These are phyloP conservation scores for Puccinia hordei DNA, from an alignment of 1,284 basidiomycete genomes.

Conservation along the genomic window DNA sequence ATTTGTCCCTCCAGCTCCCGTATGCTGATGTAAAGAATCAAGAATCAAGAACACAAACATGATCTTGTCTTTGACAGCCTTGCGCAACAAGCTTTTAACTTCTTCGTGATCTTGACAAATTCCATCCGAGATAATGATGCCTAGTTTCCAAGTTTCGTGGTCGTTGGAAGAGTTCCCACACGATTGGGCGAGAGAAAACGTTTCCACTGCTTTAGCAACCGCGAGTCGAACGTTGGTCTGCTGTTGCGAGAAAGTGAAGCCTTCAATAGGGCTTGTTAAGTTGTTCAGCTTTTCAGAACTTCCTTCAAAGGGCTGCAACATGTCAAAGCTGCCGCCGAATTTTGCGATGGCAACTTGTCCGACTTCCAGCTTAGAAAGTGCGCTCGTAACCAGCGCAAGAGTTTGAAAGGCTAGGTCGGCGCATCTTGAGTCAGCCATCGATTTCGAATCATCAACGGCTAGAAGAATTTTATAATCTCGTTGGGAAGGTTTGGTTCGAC, in stretches of 20 bases:
- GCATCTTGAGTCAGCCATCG: constrained; percentile 92
- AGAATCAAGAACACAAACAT: constrained; percentile 97
- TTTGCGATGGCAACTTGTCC: constrained; percentile 89
- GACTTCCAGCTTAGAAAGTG: constrained; percentile 86
- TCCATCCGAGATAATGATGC: constrained; percentile 98
- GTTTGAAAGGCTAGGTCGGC: constrained; percentile 94
- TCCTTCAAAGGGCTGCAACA: constrained; percentile 82
- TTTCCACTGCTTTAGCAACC: constrained; percentile 77
- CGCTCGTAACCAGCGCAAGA: constrained; percentile 85
- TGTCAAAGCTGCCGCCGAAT: constrained; percentile 84
- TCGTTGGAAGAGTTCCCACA: constrained; percentile 67
- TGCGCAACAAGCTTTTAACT: constrained; percentile 76
- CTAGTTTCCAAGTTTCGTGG: constrained; percentile 86
- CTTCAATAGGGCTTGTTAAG: constrained; percentile 75
- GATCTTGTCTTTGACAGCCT: constrained; percentile 84
- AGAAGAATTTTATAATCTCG: constrained; percentile 95
- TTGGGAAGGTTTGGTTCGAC: constrained; percentile 87
- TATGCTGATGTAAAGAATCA: constrained; percentile 70
- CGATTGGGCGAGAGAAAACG: constrained; percentile 65
- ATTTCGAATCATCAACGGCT: constrained; percentile 91
- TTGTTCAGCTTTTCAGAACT: constrained; percentile 72
- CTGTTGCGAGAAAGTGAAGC: constrained; percentile 87
- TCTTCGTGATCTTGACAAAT: constrained; percentile 93
- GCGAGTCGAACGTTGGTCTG: constrained; percentile 85
- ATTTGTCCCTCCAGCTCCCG: background rate